These are phyloP conservation scores for Petrea volubilis DNA, from an alignment of 257 asterid genomes.

Conservation along the genomic window DNA sequence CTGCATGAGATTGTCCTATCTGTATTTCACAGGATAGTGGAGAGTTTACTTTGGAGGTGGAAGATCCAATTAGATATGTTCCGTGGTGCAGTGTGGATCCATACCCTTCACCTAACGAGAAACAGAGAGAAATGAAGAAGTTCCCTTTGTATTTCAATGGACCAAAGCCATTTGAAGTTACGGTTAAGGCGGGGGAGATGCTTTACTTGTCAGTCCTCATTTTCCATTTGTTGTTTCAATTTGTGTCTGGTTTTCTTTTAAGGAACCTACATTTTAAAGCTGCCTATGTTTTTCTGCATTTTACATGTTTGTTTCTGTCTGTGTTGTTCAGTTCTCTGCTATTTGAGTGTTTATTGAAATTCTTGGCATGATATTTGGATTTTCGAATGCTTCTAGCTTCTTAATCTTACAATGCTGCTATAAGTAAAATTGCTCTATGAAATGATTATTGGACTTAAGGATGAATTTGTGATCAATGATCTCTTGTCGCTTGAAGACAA, in stretches of 20 bases:
- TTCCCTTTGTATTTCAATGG: constrained; percentile 78
- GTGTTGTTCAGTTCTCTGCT: neutral
- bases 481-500: neutral
- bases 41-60: constrained; percentile 66
- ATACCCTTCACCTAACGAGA: constrained; percentile 54
- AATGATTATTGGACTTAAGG: neutral
- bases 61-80: constrained; percentile 52
- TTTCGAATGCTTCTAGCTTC: neutral
- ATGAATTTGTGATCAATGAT: neutral
- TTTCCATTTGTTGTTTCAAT: neutral
- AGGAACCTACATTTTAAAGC: neutral
- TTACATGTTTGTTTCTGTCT: neutral
- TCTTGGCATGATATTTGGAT: neutral
- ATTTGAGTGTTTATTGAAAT: neutral
- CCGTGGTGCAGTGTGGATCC: constrained; percentile 98
- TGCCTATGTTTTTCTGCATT: neutral
- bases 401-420: neutral
- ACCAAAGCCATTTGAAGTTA: constrained; percentile 86
- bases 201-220: constrained; percentile 74
- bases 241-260: neutral
- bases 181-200: constrained; percentile 85
- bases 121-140: constrained; percentile 46
- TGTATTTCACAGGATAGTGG: constrained; percentile 55
- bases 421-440: neutral
- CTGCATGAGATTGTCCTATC: neutral